Conservation (phyloP, 2,329 filamentous ascomycete genomes). For the Colletotrichum euphorbiae region DNA sequence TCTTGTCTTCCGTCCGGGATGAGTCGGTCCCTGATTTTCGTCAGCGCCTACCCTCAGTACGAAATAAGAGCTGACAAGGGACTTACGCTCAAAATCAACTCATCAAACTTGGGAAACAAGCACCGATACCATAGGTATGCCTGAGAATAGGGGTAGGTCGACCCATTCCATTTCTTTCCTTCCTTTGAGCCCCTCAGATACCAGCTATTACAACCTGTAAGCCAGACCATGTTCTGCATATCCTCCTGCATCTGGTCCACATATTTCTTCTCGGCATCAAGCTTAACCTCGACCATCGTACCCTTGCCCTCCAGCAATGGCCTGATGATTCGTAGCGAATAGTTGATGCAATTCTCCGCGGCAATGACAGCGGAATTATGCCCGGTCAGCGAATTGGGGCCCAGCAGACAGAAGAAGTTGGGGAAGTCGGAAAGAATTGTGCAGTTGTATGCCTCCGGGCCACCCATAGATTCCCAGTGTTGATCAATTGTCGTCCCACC, state of each 20-base stretch:
- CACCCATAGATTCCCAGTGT: constrained; percentile 69
- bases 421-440: constrained; percentile 70
- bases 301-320: constrained; percentile 53
- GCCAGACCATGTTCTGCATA: constrained; percentile 48
- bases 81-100: constrained; percentile 51
- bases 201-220: constrained; percentile 51
- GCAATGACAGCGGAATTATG: constrained; percentile 71
- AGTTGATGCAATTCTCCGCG: constrained; percentile 71
- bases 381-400: constrained; percentile 72
- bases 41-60: background rate
- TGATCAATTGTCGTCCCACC: constrained; percentile 62
- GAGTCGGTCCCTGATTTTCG: background rate
- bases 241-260: constrained; percentile 48
- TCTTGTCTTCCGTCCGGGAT: background rate
- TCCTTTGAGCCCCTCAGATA: constrained; percentile 46
- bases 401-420: constrained; percentile 73
- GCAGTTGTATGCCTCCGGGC: constrained; percentile 70
- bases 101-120: constrained; percentile 49
- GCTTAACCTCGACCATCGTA: constrained; percentile 48
- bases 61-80: background rate
- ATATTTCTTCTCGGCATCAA: constrained; percentile 50
- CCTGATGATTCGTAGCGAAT: constrained; percentile 68
- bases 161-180: constrained; percentile 49
- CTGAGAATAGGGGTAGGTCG: constrained; percentile 52
- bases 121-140: constrained; percentile 51